A percentile compares a stretch with the other conserved stretches of the same genome.
Evolutionary conservation across 305 asterid genomes (phyloP).

Genomic region (Fraxinus dipetala): DNA sequence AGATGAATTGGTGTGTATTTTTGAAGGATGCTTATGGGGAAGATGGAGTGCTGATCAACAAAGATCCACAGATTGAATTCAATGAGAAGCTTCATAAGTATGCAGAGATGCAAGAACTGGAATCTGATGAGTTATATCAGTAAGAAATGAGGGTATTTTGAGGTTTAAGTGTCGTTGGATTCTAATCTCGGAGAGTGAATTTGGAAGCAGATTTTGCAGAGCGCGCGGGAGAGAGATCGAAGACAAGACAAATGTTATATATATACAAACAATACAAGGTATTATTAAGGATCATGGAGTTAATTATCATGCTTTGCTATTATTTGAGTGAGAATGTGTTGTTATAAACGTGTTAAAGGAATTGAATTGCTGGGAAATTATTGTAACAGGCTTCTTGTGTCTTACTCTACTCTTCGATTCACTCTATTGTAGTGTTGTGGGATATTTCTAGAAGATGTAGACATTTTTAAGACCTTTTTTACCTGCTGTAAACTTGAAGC

Average conservation of each 20-base stretch:
- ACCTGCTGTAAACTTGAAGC: background rate
- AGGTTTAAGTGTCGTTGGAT: background rate
- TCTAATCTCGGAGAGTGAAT: background rate
- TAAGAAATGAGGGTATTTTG: slow-evolving; percentile 7
- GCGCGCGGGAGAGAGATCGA: background rate
- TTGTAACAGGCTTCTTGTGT: slow-evolving; percentile 10
- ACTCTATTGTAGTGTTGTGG: background rate
- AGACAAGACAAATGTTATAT: background rate
- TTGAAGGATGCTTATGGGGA: slow-evolving; percentile 76
- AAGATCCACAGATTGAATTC: slow-evolving; percentile 75
- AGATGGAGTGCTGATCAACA: slow-evolving; percentile 54
- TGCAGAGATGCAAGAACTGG: slow-evolving; percentile 59
- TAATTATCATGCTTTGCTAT: background rate
- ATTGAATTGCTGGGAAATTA: background rate
- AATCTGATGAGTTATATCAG: slow-evolving; percentile 14
- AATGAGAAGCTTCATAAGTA: slow-evolving; percentile 54
- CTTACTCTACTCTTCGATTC: background rate
- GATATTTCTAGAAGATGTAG: background rate
- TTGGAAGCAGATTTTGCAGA: background rate
- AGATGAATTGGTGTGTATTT: slow-evolving; percentile 97
- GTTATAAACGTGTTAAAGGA: background rate
- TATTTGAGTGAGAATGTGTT: background rate
- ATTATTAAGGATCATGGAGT: background rate
- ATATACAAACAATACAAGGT: background rate
- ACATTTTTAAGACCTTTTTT: background rate